These are phyloP conservation scores for Penicillium sp. DNA, from an alignment of 2,329 filamentous ascomycete genomes.

Conservation along the genomic window DNA sequence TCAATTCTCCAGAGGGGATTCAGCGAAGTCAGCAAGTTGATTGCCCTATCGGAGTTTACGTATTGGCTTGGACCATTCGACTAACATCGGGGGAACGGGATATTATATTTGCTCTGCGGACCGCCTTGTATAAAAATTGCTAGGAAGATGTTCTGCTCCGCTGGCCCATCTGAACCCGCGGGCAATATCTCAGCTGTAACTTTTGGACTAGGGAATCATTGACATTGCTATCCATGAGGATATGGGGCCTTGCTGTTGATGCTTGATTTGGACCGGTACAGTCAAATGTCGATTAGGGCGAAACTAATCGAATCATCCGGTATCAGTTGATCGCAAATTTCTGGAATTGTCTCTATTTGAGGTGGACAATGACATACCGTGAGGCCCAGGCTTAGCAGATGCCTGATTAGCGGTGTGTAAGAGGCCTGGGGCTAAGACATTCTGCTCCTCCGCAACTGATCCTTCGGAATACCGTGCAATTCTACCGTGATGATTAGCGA, in stretches of 20 bases:
- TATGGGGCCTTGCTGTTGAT: background rate
- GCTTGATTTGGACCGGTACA: background rate
- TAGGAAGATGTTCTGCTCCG: background rate
- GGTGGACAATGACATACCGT: slow-evolving; percentile 4
- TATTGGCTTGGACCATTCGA: background rate
- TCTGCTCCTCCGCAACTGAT: slow-evolving; percentile 20
- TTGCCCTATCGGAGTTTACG: no score
- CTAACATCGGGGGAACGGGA: background rate
- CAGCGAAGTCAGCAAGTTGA: background rate
- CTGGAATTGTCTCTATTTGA: background rate
- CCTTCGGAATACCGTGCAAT: slow-evolving; percentile 31
- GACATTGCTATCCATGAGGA: background rate
- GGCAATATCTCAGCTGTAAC: background rate
- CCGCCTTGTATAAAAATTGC: background rate
- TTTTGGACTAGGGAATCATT: background rate
- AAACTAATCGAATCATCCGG: background rate
- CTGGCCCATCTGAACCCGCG: background rate
- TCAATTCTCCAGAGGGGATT: background rate
- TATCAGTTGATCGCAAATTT: background rate
- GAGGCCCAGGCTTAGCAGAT: slow-evolving; percentile 8
- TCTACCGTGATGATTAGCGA: background rate
- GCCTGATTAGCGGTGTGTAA: slow-evolving; percentile 16
- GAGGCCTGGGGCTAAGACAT: slow-evolving; percentile 17
- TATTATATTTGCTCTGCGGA: background rate
- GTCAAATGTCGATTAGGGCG: background rate